Evolutionary conservation across 306 rosid species (phyloP), one percentile per base, ranked within the genome.

Genomic region (Urtica urens): DNA sequence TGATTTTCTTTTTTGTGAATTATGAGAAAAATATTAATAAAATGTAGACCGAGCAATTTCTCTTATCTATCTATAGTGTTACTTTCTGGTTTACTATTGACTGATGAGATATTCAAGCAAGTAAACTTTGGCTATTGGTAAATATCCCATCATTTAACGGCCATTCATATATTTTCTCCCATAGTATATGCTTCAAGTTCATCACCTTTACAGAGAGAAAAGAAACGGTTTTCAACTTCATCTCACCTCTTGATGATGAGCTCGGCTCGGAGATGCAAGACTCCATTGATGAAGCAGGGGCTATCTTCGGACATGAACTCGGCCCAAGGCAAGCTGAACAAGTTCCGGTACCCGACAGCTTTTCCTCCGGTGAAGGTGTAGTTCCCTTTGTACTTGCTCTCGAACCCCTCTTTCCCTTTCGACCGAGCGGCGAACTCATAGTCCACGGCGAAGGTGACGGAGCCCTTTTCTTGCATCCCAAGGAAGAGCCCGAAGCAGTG

Each of bases 351-450:
- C 23, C 72, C 78, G 18, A 71, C 66, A 15, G 74, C 72, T 66
- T 71, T 75, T 44, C 72, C 74, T 7, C 81, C 81, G 0, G 69
- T 63, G 61, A 71, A 75, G 24, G 62, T 59, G 35, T 67, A 71
- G 24, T 44, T 75, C 4, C 78, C 74, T 23, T 34, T 66, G 66
- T 39, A 42, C 41, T 42, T 66, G 19, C 60, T 59, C 37, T 26
- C 16, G 31, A 16, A 71, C 35, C 59, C 81, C 64, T 67, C 68
- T 12, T 14, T 22, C 3, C 68, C 59, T 35, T 63, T 63, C 49
- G 68, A 43, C 57, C 81, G 66, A 6, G 66, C 70, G 7, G 73
- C 51, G 45, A 69, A 74, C 46, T 74, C 80, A 43, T 60, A 69
- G 51, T 74, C 70, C 13, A 69, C 72, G 0, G 66, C 10, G 53